Evolutionary conservation across 176 grass and related monocot genomes (phyloP).

Genomic region (Ampelocalamus luodianensis): DNA sequence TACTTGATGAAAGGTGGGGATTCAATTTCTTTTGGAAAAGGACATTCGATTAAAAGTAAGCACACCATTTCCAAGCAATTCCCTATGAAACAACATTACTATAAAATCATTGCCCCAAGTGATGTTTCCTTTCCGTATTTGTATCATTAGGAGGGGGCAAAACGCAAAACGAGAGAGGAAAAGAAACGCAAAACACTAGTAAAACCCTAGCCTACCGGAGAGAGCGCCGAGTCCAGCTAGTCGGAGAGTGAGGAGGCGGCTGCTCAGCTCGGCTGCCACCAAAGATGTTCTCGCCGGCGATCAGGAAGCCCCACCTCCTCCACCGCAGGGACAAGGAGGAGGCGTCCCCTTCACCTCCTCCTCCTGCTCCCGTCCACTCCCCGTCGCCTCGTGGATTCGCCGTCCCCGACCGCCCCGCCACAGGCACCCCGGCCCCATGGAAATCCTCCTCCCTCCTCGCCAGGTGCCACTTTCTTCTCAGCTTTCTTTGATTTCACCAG

Average conservation of each 20-base stretch:
- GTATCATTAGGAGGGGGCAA: constrained; percentile 6
- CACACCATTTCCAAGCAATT: too few relatives aligned
- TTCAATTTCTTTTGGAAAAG: background rate
- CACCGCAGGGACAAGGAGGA: constrained; percentile 50
- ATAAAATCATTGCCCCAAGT: background rate
- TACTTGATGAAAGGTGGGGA: background rate
- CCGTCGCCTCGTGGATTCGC: constrained; percentile 46
- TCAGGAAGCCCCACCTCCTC: constrained; percentile 61
- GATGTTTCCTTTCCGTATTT: background rate
- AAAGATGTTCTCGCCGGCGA: constrained; percentile 89
- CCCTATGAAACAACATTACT: too few relatives aligned
- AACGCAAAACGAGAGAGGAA: constrained; percentile 10
- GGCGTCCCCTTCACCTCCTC: constrained; percentile 35
- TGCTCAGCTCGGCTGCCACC: constrained; percentile 15
- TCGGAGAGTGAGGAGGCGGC: constrained; percentile 37
- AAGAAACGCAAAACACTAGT: constrained; percentile 33
- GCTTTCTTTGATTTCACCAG: constrained; percentile 8
- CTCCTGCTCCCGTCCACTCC: constrained; percentile 39
- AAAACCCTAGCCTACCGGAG: constrained; percentile 55
- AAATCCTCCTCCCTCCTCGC: constrained; percentile 71
- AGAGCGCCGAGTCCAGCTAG: constrained; percentile 31
- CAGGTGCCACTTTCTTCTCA: constrained; percentile 71
- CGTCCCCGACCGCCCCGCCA: constrained; percentile 60
- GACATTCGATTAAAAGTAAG: background rate
- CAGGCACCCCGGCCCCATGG: constrained; percentile 91